Percentiles rank a stretch among this genome's conserved stretches.
Conservation (phyloP, 345 rosid genomes). For the Corchorus olitorius region DNA sequence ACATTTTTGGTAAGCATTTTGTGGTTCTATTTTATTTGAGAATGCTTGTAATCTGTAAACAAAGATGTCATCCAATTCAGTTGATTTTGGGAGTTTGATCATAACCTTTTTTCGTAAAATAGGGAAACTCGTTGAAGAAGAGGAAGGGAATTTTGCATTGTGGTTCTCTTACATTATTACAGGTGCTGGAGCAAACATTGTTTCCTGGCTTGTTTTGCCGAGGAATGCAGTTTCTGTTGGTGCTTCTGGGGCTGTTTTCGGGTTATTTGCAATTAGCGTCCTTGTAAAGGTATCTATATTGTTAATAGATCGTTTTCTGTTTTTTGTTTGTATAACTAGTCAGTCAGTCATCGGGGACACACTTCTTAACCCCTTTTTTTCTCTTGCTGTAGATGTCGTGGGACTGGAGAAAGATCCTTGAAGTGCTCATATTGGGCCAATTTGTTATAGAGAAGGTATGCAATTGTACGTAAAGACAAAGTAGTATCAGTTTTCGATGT, state of each 20-base stretch:
- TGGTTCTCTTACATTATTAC: constrained; percentile 84
- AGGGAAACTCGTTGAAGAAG: constrained; percentile 98
- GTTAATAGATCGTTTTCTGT: constrained; percentile 5
- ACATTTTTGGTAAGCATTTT: constrained; percentile 82
- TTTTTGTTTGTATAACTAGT: not conserved
- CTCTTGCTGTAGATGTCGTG: constrained; percentile 68
- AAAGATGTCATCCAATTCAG: constrained; percentile 12
- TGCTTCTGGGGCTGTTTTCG: constrained; percentile 96
- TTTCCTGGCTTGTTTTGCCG: constrained; percentile 90
- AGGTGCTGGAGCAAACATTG: constrained; percentile 87
- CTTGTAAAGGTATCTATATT: constrained; percentile 71
- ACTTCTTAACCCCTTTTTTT: not conserved
- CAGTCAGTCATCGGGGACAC: not conserved
- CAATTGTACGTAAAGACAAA: not conserved
- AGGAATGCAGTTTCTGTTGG: constrained; percentile 91
- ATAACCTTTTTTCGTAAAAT: constrained; percentile 10
- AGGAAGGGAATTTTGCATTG: constrained; percentile 79
- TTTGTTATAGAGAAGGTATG: constrained; percentile 82
- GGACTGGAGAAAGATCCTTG: constrained; percentile 97
- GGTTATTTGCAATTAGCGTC: constrained; percentile 83
- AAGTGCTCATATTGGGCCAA: constrained; percentile 93
- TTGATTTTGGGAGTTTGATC: constrained; percentile 23
- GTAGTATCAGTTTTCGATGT: not conserved
- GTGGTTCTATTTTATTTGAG: constrained; percentile 5
- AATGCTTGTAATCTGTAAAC: not conserved